Evolutionary conservation across 2,329 filamentous ascomycete species (phyloP), one percentile per base, ranked within the genome.

Genomic region (Venturia effusa): DNA sequence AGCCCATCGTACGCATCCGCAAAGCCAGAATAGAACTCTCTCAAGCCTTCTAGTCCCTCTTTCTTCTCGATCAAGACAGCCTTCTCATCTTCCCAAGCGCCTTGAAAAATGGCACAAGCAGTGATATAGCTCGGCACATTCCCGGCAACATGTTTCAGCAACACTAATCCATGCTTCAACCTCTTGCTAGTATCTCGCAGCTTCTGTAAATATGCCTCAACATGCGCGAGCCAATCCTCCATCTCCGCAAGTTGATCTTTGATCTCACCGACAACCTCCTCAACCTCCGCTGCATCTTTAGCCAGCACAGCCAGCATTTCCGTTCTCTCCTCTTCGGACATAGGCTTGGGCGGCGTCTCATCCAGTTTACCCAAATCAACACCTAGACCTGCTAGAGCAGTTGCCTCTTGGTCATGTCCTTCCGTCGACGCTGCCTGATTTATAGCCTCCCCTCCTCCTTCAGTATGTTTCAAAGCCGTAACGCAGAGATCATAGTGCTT

Each of bases 401-500:
- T 69, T 4, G 68, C 70, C 64, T 77, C 34, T 24, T 64, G 61
- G 22, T 61, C 64, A 13, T 61, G 37, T n/a, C n/a, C 55, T 15
- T 45, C 54, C 7, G 48, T 74, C 34, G 72, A 73, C 0, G 74
- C 73, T 24, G 74, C 74, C 61, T 75, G 73, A n/a, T 73, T 75
- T 2, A 78, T 79, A 17, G 79, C 79, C 66, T 78, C 78, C 13
- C 77, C 76, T 11, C 80, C 78, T 64, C 79, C 79, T 76, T 96
- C 92, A 3, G 92, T 97, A 61, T 93, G 91, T 66, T 92, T 89
- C 54, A 97, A 88, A 0, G 93, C 93, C 0, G 88, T 93, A 17
- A 96, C 90, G 74, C 93, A 97, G 67, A 96, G 84, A 74, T 97
- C 93, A 72, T 96, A 97, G 75, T 97, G 93, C 32, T 83, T 84